These are phyloP conservation scores for Kodamaea sp. DNA, from an alignment of 1,139 yeast genomes.

Conservation along the genomic window DNA sequence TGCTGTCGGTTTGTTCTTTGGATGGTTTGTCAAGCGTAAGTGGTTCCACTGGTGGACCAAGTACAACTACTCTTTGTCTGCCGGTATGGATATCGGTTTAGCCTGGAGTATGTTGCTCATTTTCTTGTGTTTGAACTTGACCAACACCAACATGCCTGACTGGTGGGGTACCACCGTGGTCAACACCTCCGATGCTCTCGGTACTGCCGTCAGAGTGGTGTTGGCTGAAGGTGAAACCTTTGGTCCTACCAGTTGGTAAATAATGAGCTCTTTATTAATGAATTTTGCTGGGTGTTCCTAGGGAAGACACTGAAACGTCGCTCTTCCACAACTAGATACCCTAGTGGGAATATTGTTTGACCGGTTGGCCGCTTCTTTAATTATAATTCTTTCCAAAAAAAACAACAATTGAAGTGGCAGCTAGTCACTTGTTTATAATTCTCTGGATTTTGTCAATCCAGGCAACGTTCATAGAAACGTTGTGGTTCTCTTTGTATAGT, in stretches of 20 bases:
- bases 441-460: too few relatives aligned
- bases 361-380: too few relatives aligned
- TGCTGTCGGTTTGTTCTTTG: constrained; percentile 35
- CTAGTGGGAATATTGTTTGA: too few relatives aligned
- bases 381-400: too few relatives aligned
- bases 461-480: too few relatives aligned
- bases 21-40: constrained; percentile 36
- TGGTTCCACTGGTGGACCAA: constrained; percentile 66
- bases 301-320: too few relatives aligned
- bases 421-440: too few relatives aligned
- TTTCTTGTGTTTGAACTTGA: constrained; percentile 40
- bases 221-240: constrained; percentile 18
- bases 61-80: constrained; percentile 60
- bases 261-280: too few relatives aligned
- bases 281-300: too few relatives aligned
- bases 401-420: too few relatives aligned
- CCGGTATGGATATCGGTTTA: constrained; percentile 58
- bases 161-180: constrained; percentile 66
- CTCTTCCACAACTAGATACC: too few relatives aligned
- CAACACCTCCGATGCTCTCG: constrained; percentile 17
- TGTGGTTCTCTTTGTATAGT: too few relatives aligned
- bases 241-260: constrained; percentile 25
- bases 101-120: constrained; percentile 52
- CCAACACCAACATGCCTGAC: constrained; percentile 30
- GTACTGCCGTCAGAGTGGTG: constrained; percentile 13